Conservation (phyloP, 257 asterid genomes). For the Gentiana straminea region DNA sequence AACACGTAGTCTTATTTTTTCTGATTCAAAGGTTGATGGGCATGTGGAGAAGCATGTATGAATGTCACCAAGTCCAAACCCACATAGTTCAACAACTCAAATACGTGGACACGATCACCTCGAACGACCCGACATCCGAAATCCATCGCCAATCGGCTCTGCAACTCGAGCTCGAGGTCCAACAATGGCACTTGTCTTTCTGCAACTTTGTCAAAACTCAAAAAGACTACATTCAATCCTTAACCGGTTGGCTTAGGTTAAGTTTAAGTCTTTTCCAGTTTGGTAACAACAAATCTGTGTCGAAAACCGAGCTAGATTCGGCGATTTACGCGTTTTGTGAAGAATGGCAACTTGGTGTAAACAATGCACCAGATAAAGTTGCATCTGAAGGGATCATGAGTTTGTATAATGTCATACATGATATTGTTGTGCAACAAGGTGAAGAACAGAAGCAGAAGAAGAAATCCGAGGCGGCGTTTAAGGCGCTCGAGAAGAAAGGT, state of each 20-base stretch:
- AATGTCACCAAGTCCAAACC: slow-evolving; percentile 88
- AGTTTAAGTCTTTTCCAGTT: slow-evolving; percentile 82
- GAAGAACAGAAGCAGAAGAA: slow-evolving; percentile 84
- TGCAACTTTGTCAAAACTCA: slow-evolving; percentile 81
- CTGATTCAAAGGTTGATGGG: slow-evolving; percentile 42
- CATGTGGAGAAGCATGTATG: slow-evolving; percentile 99
- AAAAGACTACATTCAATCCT: slow-evolving; percentile 68
- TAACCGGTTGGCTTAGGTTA: slow-evolving; percentile 94
- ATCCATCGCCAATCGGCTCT: slow-evolving; percentile 88
- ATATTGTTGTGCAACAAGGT: slow-evolving; percentile 70
- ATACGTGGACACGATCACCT: slow-evolving; percentile 52
- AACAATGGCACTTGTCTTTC: slow-evolving; percentile 89
- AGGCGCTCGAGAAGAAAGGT: slow-evolving; percentile 75
- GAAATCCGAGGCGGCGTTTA: slow-evolving; percentile 53
- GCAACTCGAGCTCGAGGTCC: slow-evolving; percentile 95
- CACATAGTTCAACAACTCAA: slow-evolving; percentile 94
- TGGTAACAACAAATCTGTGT: slow-evolving; percentile 43
- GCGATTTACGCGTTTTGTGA: slow-evolving; percentile 81
- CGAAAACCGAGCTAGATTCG: slow-evolving; percentile 50
- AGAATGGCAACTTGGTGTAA: slow-evolving; percentile 84
- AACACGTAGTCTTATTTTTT: neutral
- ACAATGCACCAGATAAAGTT: slow-evolving; percentile 81
- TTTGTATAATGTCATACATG: slow-evolving; percentile 59
- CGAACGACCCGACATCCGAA: slow-evolving; percentile 64
- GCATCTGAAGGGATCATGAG: slow-evolving; percentile 94